A percentile compares a stretch with the other conserved stretches of the same genome.
phyloP scores from a whole-genome alignment of 257 asterid genomes.

The Anisodus tanguticus region DNA sequence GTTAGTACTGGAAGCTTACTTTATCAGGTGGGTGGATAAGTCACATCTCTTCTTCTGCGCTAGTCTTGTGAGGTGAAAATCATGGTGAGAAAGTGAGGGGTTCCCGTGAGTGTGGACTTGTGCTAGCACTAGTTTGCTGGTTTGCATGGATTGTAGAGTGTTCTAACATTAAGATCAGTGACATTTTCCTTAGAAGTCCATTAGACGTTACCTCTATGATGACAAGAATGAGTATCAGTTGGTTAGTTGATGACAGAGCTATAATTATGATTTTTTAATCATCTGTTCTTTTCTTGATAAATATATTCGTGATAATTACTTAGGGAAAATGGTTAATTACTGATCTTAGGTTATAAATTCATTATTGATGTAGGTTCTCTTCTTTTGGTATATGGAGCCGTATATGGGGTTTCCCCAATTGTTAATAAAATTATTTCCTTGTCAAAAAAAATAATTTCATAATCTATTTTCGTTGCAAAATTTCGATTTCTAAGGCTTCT shows the following conservation, averaged over 20 bases:
- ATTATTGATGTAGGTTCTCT: too few relatives aligned
- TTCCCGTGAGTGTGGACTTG: background rate
- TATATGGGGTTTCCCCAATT: too few relatives aligned
- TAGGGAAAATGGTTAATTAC: background rate
- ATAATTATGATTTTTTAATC: background rate
- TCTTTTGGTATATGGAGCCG: too few relatives aligned
- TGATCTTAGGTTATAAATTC: background rate
- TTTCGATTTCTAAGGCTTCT: background rate
- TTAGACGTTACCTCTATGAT: background rate
- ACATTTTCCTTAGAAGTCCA: background rate
- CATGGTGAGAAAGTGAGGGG: background rate
- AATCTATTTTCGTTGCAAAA: background rate
- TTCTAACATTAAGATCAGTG: conserved; percentile 4
- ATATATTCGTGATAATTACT: background rate
- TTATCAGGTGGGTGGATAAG: conserved; percentile 70
- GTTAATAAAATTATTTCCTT: too few relatives aligned
- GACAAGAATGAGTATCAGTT: conserved; percentile 20
- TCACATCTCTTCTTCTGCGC: background rate
- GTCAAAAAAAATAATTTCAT: too few relatives aligned
- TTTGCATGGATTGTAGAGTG: background rate
- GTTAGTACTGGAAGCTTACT: conserved; percentile 94
- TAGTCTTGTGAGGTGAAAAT: conserved; percentile 15
- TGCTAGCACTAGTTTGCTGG: background rate
- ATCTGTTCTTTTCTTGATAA: background rate
- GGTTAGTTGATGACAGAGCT: conserved; percentile 15